Evolutionary conservation across 257 asterid species (phyloP).

Genomic region (Nicotiana paniculata): DNA sequence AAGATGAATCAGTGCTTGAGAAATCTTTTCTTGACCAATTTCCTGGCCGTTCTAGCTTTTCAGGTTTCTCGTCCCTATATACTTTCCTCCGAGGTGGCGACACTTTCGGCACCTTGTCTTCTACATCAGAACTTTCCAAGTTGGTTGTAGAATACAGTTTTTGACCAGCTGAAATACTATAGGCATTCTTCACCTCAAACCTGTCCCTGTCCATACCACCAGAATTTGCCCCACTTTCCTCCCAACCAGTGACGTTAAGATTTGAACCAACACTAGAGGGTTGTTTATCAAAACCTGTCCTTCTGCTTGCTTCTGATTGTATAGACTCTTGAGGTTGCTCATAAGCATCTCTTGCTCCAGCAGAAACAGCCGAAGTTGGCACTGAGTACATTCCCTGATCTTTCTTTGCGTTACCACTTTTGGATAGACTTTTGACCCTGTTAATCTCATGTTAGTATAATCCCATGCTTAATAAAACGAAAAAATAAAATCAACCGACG

Average conservation of each 20-base stretch:
- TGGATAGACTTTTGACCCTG: slow-evolving; percentile 98
- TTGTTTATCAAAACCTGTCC: slow-evolving; percentile 47
- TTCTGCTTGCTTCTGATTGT: slow-evolving; percentile 46
- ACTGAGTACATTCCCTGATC: slow-evolving; percentile 71
- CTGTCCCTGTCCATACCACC: slow-evolving; percentile 44
- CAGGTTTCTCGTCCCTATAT: slow-evolving; percentile 60
- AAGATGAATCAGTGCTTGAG: slow-evolving; percentile 30
- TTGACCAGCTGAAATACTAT: slow-evolving; percentile 35
- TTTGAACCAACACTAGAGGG: slow-evolving; percentile 43
- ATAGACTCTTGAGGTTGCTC: slow-evolving; percentile 58
- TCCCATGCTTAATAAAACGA: not conserved
- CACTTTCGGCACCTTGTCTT: slow-evolving; percentile 67
- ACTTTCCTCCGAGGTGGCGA: slow-evolving; percentile 79
- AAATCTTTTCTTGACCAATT: slow-evolving; percentile 47
- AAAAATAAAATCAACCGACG: not conserved
- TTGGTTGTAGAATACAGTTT: not conserved
- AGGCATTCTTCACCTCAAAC: slow-evolving; percentile 37
- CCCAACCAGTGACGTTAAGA: slow-evolving; percentile 38
- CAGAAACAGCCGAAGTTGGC: slow-evolving; percentile 38
- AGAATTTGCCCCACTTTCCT: slow-evolving; percentile 41
- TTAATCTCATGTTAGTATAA: slow-evolving; percentile 13
- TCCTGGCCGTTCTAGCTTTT: slow-evolving; percentile 56
- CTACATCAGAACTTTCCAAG: slow-evolving; percentile 24
- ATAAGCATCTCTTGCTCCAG: slow-evolving; percentile 47
- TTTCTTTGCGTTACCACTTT: slow-evolving; percentile 78